These are phyloP conservation scores for Umbelopsis vinacea DNA, from an alignment of 192 early-diverging fungal genomes.

Conservation along the genomic window DNA sequence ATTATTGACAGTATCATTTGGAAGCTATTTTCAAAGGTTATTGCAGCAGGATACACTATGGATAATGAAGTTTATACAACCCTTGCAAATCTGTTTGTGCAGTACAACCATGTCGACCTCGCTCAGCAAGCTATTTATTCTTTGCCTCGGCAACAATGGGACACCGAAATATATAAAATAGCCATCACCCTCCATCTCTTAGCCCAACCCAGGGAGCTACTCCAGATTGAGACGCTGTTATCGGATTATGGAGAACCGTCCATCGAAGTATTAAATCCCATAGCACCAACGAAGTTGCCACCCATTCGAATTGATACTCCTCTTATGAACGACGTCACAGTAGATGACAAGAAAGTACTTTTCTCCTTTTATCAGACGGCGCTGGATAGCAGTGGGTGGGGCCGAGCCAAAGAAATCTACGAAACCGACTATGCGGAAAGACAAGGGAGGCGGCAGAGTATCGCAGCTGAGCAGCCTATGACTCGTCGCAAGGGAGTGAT, in stretches of 20 bases:
- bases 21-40: constrained; percentile 30
- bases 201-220: constrained; percentile 20
- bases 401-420: constrained; percentile 2
- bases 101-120: constrained; percentile 13
- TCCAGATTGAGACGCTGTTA: constrained; percentile 22
- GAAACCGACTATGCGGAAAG: constrained; percentile 5
- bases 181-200: constrained; percentile 30
- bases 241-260: constrained; percentile 28
- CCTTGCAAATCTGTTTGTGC: constrained; percentile 20
- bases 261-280: constrained; percentile 24
- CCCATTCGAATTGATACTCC: constrained; percentile 23
- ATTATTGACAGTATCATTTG: constrained; percentile 24
- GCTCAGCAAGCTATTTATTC: constrained; percentile 33
- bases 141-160: constrained; percentile 29
- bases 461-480: neutral
- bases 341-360: constrained; percentile 19
- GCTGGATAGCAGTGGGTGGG: constrained; percentile 20
- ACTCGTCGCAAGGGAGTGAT: neutral
- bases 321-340: constrained; percentile 29
- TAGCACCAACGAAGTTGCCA: constrained; percentile 17
- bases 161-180: constrained; percentile 26
- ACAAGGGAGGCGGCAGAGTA: neutral
- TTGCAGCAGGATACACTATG: constrained; percentile 30
- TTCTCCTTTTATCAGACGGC: constrained; percentile 32
- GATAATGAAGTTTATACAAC: constrained; percentile 20